phyloP scores from a whole-genome alignment of 2,329 filamentous ascomycete species.

The Trichoderma polysporum region DNA sequence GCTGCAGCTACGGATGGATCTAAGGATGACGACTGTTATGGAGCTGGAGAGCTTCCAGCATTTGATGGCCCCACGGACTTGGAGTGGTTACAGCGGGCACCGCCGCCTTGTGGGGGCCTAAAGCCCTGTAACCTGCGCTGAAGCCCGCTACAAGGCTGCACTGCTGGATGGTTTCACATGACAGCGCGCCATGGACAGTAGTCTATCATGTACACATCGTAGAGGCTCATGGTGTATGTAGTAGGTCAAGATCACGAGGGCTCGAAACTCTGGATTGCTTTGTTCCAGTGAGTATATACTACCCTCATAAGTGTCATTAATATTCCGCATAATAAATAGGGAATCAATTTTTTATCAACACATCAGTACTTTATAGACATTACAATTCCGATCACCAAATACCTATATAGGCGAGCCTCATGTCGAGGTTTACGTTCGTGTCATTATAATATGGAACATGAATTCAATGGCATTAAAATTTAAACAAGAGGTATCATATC shows the following conservation, averaged over 20 bases:
- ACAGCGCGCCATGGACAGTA: not conserved
- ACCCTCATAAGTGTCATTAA: no score
- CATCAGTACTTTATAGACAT: no score
- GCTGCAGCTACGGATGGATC: not conserved
- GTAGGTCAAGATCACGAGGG: no score
- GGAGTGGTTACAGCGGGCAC: not conserved
- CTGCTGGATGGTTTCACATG: not conserved
- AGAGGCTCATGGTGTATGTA: no score
- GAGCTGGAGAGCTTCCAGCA: not conserved
- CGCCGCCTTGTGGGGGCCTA: slow-evolving; percentile 1
- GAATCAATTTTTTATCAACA: no score
- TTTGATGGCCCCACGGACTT: not conserved
- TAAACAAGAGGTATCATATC: slow-evolving; percentile 4
- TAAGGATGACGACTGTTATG: slow-evolving; percentile 5
- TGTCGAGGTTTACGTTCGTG: no score
- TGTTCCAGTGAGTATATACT: no score
- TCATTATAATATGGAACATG: not conserved
- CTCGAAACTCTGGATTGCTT: no score
- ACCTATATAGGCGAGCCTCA: no score
- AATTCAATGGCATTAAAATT: not conserved
- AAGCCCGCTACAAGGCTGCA: not conserved
- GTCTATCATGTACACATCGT: no score
- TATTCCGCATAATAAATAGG: no score
- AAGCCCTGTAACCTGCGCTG: not conserved
- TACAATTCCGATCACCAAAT: no score